phyloP scores from a whole-genome alignment of 495 filamentous ascomycete species.

The Xylaria grammica region DNA sequence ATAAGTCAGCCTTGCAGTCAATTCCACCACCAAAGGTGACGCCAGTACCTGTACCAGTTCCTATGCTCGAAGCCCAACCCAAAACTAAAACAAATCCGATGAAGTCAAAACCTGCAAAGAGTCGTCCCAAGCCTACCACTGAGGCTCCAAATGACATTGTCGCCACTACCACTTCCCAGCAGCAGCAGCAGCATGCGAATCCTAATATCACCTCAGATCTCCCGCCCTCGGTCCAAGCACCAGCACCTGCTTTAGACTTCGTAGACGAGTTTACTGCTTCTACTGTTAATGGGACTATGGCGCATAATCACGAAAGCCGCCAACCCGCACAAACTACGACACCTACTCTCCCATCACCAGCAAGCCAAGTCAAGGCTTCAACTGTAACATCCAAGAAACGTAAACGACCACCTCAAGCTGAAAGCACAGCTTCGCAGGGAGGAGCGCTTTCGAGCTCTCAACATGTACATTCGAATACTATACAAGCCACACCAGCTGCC shows the following conservation, averaged over 20 bases:
- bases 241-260: constrained; percentile 2
- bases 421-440: constrained; percentile 11
- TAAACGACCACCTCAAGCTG: constrained; percentile 30
- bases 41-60: constrained; percentile 37
- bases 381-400: constrained; percentile 39
- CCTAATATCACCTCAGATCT: not conserved
- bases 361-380: constrained; percentile 36
- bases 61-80: constrained; percentile 32
- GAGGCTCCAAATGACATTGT: constrained; percentile 21
- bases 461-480: constrained; percentile 24
- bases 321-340: constrained; percentile 15
- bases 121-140: constrained; percentile 29
- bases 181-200: constrained; percentile 19
- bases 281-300: constrained; percentile 9
- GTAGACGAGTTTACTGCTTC: constrained; percentile 13
- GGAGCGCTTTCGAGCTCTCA: constrained; percentile 23
- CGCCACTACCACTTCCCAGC: constrained; percentile 19
- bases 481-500: constrained; percentile 25
- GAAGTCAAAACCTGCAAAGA: constrained; percentile 37
- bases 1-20: constrained; percentile 21
- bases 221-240: constrained; percentile 8
- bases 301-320: constrained; percentile 20
- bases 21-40: constrained; percentile 37
- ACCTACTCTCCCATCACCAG: constrained; percentile 28
- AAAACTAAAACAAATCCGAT: constrained; percentile 32